phyloP scores from a whole-genome alignment of 73 alveolate species.

The Paramecium tetraurelia region DNA sequence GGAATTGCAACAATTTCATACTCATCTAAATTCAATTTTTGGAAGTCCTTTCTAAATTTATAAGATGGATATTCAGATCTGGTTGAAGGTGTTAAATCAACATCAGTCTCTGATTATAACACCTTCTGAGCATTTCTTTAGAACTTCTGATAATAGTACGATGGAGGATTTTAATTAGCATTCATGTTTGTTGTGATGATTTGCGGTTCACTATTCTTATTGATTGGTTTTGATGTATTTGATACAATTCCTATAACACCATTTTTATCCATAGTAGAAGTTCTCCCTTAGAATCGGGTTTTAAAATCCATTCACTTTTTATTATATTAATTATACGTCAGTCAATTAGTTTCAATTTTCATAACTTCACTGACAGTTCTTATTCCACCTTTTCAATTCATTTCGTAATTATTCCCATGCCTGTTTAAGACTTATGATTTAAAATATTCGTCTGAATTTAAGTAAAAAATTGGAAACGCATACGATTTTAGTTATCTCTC shows the following conservation, averaged over 20 bases:
- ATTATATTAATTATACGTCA: not conserved
- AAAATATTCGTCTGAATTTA: too few relatives aligned
- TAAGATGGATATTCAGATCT: not conserved
- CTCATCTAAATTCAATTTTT: not conserved
- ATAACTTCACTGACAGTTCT: not conserved
- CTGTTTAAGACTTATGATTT: not conserved
- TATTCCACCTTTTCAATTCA: not conserved
- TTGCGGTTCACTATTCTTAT: not conserved
- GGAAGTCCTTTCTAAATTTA: not conserved
- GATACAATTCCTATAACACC: slow-evolving; percentile 21
- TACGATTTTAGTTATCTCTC: too few relatives aligned
- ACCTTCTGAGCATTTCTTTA: not conserved
- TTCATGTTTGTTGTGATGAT: not conserved
- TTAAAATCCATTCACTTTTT: slow-evolving; percentile 17
- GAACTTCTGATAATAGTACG: slow-evolving; percentile 13
- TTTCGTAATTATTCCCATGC: not conserved
- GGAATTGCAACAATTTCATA: not conserved
- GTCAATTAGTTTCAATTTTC: not conserved
- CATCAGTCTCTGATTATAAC: not conserved
- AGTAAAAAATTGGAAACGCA: too few relatives aligned
- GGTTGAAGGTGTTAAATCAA: not conserved
- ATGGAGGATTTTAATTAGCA: not conserved
- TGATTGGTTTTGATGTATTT: not conserved
- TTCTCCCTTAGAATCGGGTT: not conserved
- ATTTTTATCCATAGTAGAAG: not conserved